Base-by-base conservation (phyloP, 768 basidiomycete genomes). In the Obba rivulosa region DNA sequence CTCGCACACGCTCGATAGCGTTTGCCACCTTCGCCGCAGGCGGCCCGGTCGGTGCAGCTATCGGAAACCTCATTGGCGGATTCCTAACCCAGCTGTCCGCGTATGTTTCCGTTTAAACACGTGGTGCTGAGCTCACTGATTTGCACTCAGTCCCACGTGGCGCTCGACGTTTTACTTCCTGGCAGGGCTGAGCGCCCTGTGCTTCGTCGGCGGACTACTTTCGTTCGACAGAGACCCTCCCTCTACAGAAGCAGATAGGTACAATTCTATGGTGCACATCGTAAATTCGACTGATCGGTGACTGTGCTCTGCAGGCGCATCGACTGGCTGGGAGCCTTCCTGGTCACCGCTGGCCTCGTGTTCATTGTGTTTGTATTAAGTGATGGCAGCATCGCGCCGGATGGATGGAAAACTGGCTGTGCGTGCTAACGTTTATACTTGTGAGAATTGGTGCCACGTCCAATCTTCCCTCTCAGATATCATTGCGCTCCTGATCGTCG, bases 21-120 rank as follows among this genome's bases (percentile, higher is more conserved):
- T 95, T 94, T 53, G 79, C 92, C 0, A 81, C 84, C 0, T 94
- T 92, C 55, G 75, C 85, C 1, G 88, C 90, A 0, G 93, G 93
- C 22, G 88, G 85, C 0, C 91, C 92, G 0, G 59, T 93, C 5
- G 92, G 92, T 0, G 85, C 76, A 0, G 85, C 79, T 0, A 66
- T 92, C 13, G 91, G 92, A 1, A 72, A 72, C 24, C 66, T 81
- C 0, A 50, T 90, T 0, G 90, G 91, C 16, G 89, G 87, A 16
- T 66, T 83, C 1, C 65, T 90, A 17, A 86, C 83, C 0, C 76
- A 89, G 56, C 68, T 73, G 8, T 66, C 66, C 40, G 24, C 43
- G 72, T 75, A 49, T 31, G 13, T 31, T 13, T 31, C 7, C 28
- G 28, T 31, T 13, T 7, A 7, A 5, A 13, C 5, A 7, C 28